Conservation (phyloP, 352 stramenopile species). For the Phytophthora pinifolia region DNA sequence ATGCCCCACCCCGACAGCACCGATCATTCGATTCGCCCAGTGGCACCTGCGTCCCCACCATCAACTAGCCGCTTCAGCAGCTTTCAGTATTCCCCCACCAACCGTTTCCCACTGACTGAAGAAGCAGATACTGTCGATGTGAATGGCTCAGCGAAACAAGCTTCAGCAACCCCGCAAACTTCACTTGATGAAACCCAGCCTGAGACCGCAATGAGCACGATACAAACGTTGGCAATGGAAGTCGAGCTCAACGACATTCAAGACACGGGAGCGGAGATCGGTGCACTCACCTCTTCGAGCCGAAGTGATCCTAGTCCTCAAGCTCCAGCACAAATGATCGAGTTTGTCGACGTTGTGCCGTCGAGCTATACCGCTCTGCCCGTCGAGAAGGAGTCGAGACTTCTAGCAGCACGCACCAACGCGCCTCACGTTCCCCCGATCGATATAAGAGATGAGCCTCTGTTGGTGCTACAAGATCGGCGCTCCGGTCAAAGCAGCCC, state of each 20-base stretch:
- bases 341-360: too few species aligned
- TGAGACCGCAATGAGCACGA: too few species aligned
- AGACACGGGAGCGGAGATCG: too few species aligned
- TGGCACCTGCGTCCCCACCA: conserved; percentile 11
- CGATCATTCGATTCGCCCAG: conserved; percentile 8
- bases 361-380: not conserved
- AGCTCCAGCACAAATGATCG: too few species aligned
- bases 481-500: not conserved
- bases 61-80: conserved; percentile 18
- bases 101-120: conserved; percentile 1
- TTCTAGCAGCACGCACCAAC: not conserved
- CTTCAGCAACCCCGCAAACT: too few species aligned
- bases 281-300: too few species aligned
- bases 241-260: too few species aligned
- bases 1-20: not conserved
- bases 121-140: not conserved
- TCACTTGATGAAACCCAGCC: too few species aligned
- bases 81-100: conserved; percentile 7
- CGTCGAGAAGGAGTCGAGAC: not conserved
- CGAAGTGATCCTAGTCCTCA: too few species aligned
- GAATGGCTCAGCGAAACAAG: too few species aligned
- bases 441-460: conserved; percentile 16
- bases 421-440: conserved; percentile 17
- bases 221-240: too few species aligned
- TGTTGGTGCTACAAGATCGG: not conserved